phyloP scores from a whole-genome alignment of 2,329 filamentous ascomycete species.

The Claviceps pazoutovae region DNA sequence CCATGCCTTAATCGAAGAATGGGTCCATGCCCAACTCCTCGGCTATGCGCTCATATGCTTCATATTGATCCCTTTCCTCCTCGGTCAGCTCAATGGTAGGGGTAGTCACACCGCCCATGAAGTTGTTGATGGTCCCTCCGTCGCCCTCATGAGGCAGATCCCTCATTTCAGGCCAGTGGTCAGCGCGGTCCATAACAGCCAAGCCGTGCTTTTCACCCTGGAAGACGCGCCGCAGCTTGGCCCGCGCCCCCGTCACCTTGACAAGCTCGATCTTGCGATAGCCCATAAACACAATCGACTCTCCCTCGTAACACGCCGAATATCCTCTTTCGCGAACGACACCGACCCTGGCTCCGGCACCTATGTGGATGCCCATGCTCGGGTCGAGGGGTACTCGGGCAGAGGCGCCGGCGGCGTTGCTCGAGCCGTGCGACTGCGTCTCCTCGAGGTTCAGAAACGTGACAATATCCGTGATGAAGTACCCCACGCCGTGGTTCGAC shows the following conservation, averaged over 20 bases:
- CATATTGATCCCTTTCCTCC: conserved; percentile 2
- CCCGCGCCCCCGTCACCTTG: conserved; percentile 13
- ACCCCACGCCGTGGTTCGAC: conserved; percentile 12
- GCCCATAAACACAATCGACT: conserved; percentile 17
- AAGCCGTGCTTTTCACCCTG: conserved; percentile 28
- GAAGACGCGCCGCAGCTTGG: conserved; percentile 22
- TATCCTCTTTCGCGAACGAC: conserved; percentile 12
- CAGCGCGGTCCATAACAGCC: conserved; percentile 13
- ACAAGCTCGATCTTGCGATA: conserved; percentile 15
- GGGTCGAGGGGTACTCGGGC: conserved; percentile 11
- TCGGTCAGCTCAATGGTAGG: conserved; percentile 1
- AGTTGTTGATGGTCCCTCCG: conserved; percentile 11
- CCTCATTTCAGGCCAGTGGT: conserved; percentile 15
- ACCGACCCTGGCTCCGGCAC: conserved; percentile 8
- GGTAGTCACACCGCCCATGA: conserved; percentile 6
- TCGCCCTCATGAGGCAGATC: conserved; percentile 13
- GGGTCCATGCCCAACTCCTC: conserved; percentile 8
- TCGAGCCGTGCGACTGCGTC: conserved; percentile 6
- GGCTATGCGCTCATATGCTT: conserved; percentile 7
- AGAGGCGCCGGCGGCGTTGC: conserved; percentile 7
- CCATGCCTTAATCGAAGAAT: neutral
- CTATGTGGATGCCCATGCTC: conserved; percentile 9
- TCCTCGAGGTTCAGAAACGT: conserved; percentile 14
- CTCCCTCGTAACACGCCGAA: conserved; percentile 13
- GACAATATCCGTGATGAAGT: conserved; percentile 16